Evolutionary conservation across 768 basidiomycete genomes (phyloP).

Genomic region (Kwoniella dendrophila): DNA sequence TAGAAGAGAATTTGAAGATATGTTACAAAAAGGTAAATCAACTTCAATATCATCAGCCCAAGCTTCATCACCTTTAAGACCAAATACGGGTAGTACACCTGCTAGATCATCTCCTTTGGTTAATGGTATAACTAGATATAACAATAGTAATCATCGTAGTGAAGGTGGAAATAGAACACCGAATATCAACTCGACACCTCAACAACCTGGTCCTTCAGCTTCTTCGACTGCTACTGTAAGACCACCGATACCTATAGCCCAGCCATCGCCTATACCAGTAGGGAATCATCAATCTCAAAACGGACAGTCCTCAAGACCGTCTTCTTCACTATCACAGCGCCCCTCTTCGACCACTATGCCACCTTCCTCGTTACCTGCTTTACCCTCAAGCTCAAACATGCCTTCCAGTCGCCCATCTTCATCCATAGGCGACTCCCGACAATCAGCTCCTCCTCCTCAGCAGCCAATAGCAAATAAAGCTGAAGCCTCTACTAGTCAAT

Average conservation of each 20-base stretch:
- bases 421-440: constrained; percentile 14
- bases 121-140: background rate
- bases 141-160: background rate
- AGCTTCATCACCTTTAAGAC: constrained; percentile 1
- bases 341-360: constrained; percentile 26
- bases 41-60: background rate
- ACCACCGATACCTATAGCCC: constrained; percentile 13
- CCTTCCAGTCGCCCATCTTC: constrained; percentile 23
- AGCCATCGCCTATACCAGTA: constrained; percentile 11
- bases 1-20: constrained; percentile 43
- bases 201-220: constrained; percentile 16
- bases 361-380: constrained; percentile 28
- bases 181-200: background rate
- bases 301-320: constrained; percentile 13
- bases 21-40: constrained; percentile 24
- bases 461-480: background rate
- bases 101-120: constrained; percentile 21
- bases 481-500: background rate
- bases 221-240: constrained; percentile 14
- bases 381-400: constrained; percentile 17
- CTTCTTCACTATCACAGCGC: constrained; percentile 22
- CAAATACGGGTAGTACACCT: constrained; percentile 7
- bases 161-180: constrained; percentile 4
- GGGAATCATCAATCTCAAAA: constrained; percentile 4
- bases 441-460: constrained; percentile 2